Percentiles rank a stretch among this genome's conserved stretches.
Evolutionary conservation across 2,329 filamentous ascomycete genomes (phyloP).

Genomic region (Colletotrichum navitas): DNA sequence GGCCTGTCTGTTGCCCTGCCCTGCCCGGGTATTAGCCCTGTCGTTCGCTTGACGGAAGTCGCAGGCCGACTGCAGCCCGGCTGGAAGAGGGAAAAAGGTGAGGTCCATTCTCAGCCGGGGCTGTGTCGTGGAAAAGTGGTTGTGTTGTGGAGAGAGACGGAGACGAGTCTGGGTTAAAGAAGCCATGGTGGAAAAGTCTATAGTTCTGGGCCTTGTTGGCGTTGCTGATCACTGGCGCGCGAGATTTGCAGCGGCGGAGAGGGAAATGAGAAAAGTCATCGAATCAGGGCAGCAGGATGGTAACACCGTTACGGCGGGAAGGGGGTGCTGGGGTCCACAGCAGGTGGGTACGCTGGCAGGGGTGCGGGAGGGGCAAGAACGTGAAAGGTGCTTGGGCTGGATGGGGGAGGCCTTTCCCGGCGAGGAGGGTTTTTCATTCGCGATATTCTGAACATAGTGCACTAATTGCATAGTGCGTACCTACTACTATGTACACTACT

Average conservation of each 20-base stretch:
- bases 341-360: constrained; percentile 15
- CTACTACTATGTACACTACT: no score
- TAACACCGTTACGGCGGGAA: constrained; percentile 14
- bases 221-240: background rate
- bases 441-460: background rate
- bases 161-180: constrained; percentile 15
- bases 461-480: no score
- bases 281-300: constrained; percentile 25
- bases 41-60: constrained; percentile 26
- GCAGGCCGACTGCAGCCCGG: constrained; percentile 19
- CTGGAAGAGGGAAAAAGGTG: background rate
- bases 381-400: background rate
- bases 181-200: background rate
- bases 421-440: background rate
- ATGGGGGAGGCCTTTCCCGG: constrained; percentile 5
- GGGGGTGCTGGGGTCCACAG: constrained; percentile 12
- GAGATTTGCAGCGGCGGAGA: constrained; percentile 30
- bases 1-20: background rate
- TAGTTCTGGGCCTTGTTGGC: background rate
- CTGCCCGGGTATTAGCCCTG: constrained; percentile 26
- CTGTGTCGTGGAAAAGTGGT: constrained; percentile 38
- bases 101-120: constrained; percentile 26
- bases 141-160: constrained; percentile 32
- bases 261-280: constrained; percentile 23
- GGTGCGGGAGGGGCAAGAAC: constrained; percentile 18